phyloP scores from a whole-genome alignment of 2,329 filamentous ascomycete species.

The Chaetomiaceae sp. region DNA sequence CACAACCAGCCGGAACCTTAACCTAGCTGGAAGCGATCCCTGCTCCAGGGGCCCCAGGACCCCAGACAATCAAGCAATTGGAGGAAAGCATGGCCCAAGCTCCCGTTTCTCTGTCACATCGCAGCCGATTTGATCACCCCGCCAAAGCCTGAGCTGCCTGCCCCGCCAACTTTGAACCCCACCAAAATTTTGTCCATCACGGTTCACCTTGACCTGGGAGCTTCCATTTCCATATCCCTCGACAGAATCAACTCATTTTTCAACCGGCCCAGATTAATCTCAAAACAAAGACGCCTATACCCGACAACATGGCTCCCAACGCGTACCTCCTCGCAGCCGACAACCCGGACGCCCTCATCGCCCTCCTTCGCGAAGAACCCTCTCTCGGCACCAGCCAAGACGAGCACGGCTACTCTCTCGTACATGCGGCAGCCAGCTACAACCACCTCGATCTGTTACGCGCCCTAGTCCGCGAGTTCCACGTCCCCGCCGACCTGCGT shows the following conservation, averaged over 20 bases:
- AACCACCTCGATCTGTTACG: slow-evolving; percentile 76
- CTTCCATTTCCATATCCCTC: not conserved
- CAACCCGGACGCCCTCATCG: slow-evolving; percentile 65
- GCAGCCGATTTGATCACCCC: too few relatives aligned
- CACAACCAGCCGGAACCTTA: too few relatives aligned
- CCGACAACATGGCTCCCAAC: slow-evolving; percentile 47
- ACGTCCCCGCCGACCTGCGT: slow-evolving; percentile 70
- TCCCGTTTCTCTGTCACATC: too few relatives aligned
- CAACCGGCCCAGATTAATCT: not conserved
- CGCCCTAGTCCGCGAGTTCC: slow-evolving; percentile 66
- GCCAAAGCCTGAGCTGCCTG: too few relatives aligned
- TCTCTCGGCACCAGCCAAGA: slow-evolving; percentile 76
- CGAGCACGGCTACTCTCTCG: slow-evolving; percentile 84
- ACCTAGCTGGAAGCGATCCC: not conserved
- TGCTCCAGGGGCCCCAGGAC: too few relatives aligned
- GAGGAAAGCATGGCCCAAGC: too few relatives aligned
- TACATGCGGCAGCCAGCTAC: slow-evolving; percentile 92
- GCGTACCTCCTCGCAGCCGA: slow-evolving; percentile 76
- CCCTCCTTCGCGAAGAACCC: slow-evolving; percentile 67
- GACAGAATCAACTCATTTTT: not conserved
- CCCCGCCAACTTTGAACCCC: too few relatives aligned
- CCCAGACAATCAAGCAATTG: too few relatives aligned
- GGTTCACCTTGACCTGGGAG: not conserved
- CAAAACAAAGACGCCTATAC: not conserved
- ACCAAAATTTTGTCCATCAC: slow-evolving; percentile 4